Evolutionary conservation across 129 eudicot species (phyloP).

Genomic region (Saposhnikovia divaricata): DNA sequence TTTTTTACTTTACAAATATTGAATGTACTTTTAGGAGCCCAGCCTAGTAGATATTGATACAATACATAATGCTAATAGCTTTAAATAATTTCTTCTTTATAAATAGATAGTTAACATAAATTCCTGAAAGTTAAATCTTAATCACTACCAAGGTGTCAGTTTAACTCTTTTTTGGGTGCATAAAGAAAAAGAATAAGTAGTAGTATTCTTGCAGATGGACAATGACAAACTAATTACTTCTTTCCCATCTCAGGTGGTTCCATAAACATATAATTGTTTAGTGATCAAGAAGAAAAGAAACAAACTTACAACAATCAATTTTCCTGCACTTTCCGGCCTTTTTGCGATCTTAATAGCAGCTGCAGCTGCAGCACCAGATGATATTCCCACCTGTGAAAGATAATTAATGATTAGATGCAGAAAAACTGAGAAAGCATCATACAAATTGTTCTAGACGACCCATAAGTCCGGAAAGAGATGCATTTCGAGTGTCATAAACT

Average conservation of each 20-base stretch:
- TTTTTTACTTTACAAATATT: neutral
- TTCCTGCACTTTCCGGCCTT: constrained; percentile 91
- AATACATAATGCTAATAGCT: neutral
- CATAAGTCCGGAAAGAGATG: neutral
- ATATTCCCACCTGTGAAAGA: constrained; percentile 68
- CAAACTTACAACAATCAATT: constrained; percentile 75
- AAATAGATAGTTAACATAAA: neutral
- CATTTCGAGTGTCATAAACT: constrained; percentile 10
- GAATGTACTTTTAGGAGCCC: neutral
- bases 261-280: neutral
- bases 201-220: neutral
- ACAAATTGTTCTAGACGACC: neutral
- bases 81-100: neutral
- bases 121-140: neutral
- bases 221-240: neutral
- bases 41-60: neutral
- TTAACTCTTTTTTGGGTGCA: neutral
- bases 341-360: constrained; percentile 86
- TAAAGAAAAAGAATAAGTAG: neutral
- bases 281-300: neutral
- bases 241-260: neutral
- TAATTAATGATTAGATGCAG: constrained; percentile 10
- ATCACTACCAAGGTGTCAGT: neutral
- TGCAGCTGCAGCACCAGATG: constrained; percentile 97
- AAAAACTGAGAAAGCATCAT: neutral